Percentiles rank a stretch among this genome's conserved stretches.
Evolutionary conservation across 2,329 filamentous ascomycete species (phyloP).

Genomic region (Aspergillus arachidicola): DNA sequence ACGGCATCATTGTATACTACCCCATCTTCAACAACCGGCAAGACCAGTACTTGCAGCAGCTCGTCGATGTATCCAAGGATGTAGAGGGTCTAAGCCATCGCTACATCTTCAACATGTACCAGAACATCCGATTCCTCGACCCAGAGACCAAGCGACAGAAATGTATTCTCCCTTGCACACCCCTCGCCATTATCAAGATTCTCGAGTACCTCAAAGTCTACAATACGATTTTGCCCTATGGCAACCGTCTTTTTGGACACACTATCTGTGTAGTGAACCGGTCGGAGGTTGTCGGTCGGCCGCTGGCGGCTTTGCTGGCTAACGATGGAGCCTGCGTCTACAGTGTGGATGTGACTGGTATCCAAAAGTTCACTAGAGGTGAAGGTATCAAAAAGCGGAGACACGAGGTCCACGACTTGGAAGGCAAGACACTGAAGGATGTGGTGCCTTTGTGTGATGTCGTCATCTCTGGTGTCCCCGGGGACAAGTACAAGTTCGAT

Average conservation of each 20-base stretch:
- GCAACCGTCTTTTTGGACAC: conserved; percentile 89
- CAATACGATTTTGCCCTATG: conserved; percentile 89
- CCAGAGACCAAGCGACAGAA: conserved; percentile 68
- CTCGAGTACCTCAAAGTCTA: conserved; percentile 95
- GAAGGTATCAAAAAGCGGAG: conserved; percentile 81
- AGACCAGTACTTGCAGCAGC: conserved; percentile 95
- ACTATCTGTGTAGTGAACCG: conserved; percentile 96
- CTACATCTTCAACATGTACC: conserved; percentile 99
- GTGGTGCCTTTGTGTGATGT: conserved; percentile 89
- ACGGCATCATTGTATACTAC: conserved; percentile 97
- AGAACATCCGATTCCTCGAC: conserved; percentile 95
- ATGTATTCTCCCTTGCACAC: conserved; percentile 92
- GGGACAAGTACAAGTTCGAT: conserved; percentile 86
- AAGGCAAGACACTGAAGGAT: conserved; percentile 76
- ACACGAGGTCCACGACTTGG: conserved; percentile 84
- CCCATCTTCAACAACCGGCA: conserved; percentile 90
- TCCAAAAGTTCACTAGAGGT: conserved; percentile 89
- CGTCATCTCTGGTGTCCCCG: conserved; percentile 89
- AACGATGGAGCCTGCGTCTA: conserved; percentile 97
- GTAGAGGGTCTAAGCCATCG: conserved; percentile 93
- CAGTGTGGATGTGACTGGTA: conserved; percentile 87
- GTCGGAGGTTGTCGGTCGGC: conserved; percentile 91
- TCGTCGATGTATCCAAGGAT: conserved; percentile 86
- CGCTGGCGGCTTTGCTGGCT: conserved; percentile 86
- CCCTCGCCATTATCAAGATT: conserved; percentile 94